A percentile compares a stretch with the other conserved stretches of the same genome.
Conservation (phyloP, 73 alveolate species). For the Paramecium tetraurelia region DNA sequence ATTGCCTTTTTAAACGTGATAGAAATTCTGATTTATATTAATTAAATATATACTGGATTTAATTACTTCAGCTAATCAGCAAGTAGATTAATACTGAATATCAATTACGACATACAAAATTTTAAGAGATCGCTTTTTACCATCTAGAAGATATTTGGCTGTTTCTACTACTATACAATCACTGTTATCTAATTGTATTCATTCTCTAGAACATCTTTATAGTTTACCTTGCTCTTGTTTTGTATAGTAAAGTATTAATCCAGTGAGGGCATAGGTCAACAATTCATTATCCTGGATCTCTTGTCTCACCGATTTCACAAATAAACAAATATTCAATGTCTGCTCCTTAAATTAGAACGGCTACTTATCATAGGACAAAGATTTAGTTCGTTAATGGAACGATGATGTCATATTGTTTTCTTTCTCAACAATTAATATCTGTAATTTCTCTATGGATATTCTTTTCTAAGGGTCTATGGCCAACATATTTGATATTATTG, state of each 20-base stretch:
- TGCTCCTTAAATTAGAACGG: neutral
- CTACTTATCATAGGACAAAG: neutral
- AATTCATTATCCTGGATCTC: constrained; percentile 20
- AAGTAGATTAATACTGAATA: neutral
- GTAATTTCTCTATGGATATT: neutral
- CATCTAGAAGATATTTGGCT: constrained; percentile 1
- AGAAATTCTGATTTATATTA: neutral
- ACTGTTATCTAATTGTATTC: neutral
- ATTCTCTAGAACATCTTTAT: neutral
- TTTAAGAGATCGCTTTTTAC: neutral
- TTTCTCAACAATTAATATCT: neutral
- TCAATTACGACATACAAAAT: neutral
- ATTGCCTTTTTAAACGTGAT: neutral
- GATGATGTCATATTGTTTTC: neutral
- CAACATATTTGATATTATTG: neutral
- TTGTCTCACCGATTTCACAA: neutral
- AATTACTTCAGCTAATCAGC: neutral
- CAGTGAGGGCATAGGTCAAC: neutral
- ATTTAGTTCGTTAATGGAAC: neutral
- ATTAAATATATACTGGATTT: neutral
- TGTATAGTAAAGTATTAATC: neutral
- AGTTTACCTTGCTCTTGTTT: neutral
- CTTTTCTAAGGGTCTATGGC: neutral
- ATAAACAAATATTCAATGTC: neutral
- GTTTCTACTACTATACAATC: neutral